Base-by-base conservation (phyloP, 192 early-diverging fungal genomes). In the Backusella morwellensis region DNA sequence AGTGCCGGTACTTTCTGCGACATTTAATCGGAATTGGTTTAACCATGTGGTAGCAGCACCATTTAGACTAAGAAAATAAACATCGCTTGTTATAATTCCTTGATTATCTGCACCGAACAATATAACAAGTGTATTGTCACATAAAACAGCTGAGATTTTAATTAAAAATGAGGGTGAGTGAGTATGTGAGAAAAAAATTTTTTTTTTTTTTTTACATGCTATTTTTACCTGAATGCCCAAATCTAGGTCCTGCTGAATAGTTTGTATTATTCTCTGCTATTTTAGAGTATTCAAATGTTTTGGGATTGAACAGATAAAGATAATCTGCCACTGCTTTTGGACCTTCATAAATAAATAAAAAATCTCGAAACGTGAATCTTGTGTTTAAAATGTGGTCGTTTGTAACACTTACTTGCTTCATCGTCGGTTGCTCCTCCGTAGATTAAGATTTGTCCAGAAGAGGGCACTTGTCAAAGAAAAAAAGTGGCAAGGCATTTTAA, bases 201-300 rank as follows among this genome's bases (percentile, higher is more conserved):
- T 50, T 50, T 50, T 6, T 19, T 47, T 47, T 5, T 15, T 47
- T 50, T 50, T 7, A 35, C 17, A 36, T 67, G n/a, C 35, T 68
- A 38, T 23, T 59, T 9, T 59, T 40, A 35, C 68, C 68, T 38
- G 68, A 69, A 35, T 69, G 68, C 3, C 68, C 68, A 69, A 38
- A 69, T 69, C 68, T 69, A 69, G 68, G 35, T 69, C 68, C 68
- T 69, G 68, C 68, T 21, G 35, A 35, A 21, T 41, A 38, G n/a
- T 34, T 40, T 69, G 35, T n/a, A 11, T 69, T 38, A 69, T 21
- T 15, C 36, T 36, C 35, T 69, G 15, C 6, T 69, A 69, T 38
- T 38, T 35, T 69, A 21, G 68, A 38, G 11, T 69, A 69, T 69
- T 69, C 68, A 38, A 69, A 69, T 69, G 68, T 69, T n/a, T 38